These are phyloP conservation scores for Crithidia mellificae DNA, from an alignment of 208 protist species.

Conservation along the genomic window DNA sequence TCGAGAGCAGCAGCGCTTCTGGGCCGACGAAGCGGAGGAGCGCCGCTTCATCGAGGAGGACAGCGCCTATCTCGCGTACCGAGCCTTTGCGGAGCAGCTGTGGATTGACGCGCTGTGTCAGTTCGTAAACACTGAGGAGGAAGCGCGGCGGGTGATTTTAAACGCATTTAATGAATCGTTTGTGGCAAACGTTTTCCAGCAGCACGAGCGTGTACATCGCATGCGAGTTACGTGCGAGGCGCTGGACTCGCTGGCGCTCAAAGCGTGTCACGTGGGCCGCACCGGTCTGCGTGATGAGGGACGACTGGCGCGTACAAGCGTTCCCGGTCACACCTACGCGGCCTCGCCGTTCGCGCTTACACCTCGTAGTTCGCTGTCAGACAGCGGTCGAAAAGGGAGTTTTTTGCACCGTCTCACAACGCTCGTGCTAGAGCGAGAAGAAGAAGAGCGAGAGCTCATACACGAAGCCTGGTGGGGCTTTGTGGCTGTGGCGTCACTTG, in stretches of 20 bases:
- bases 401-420: too few relatives aligned
- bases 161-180: background rate
- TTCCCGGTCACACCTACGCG: constrained; percentile 5
- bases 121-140: constrained; percentile 19
- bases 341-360: background rate
- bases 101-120: background rate
- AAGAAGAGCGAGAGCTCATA: constrained; percentile 2
- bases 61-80: constrained; percentile 23
- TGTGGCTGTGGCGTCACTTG: background rate
- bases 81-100: constrained; percentile 32
- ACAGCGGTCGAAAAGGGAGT: too few relatives aligned
- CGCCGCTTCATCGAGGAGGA: constrained; percentile 62
- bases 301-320: constrained; percentile 22
- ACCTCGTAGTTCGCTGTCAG: too few relatives aligned
- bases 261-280: constrained; percentile 31
- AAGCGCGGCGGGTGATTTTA: background rate
- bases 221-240: constrained; percentile 24
- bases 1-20: background rate
- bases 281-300: constrained; percentile 26
- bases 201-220: constrained; percentile 23
- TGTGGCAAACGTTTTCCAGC: background rate
- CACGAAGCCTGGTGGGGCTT: background rate
- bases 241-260: constrained; percentile 30
- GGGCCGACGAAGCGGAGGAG: constrained; percentile 59
- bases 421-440: background rate